Conservation (phyloP, 441 rosid species). For the Raphanus hybrid region DNA sequence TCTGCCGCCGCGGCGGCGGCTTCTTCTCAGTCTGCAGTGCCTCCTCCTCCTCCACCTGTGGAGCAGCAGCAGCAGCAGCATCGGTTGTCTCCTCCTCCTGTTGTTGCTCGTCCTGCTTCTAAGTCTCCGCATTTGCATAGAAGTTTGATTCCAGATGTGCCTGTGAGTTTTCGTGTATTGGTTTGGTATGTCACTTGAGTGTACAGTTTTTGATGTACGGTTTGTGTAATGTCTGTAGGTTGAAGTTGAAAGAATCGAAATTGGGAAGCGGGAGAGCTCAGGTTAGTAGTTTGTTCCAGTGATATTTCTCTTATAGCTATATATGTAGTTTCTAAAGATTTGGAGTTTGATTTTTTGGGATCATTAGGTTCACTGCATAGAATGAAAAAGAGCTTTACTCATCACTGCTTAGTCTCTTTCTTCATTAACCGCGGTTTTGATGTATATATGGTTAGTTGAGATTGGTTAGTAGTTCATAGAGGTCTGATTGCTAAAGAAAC, state of each 20-base stretch:
- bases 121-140: constrained; percentile 51
- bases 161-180: constrained; percentile 48
- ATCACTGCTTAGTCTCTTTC: not conserved
- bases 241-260: constrained; percentile 82
- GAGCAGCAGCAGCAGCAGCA: constrained; percentile 55
- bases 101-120: constrained; percentile 45
- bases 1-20: constrained; percentile 44
- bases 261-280: constrained; percentile 47
- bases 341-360: not conserved
- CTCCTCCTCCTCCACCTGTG: constrained; percentile 6
- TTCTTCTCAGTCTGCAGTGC: constrained; percentile 42
- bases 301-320: not conserved
- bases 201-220: no score
- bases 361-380: constrained; percentile 1
- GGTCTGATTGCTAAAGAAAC: not conserved
- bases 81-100: constrained; percentile 54
- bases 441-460: not conserved
- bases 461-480: constrained; percentile 7
- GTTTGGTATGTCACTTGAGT: no score
- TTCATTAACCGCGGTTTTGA: not conserved
- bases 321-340: not conserved
- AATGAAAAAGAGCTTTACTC: not conserved
- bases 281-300: constrained; percentile 30
- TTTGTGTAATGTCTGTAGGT: constrained; percentile 43
- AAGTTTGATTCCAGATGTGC: constrained; percentile 53